These are phyloP conservation scores for Paecilomyces dactylethromorphus DNA, from an alignment of 2,329 filamentous ascomycete species.

Conservation along the genomic window DNA sequence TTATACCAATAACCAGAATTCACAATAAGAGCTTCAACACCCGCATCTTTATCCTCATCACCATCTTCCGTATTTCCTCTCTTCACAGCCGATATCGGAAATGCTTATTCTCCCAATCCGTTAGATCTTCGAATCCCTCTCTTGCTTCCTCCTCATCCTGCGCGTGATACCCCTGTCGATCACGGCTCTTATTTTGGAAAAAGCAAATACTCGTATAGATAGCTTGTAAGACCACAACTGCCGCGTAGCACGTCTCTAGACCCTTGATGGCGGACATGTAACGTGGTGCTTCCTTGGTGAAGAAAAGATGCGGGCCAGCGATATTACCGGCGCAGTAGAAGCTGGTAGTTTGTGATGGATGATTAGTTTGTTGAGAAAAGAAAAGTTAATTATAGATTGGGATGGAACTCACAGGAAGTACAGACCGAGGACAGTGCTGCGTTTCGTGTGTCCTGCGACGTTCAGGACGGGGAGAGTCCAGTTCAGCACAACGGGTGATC, in stretches of 20 bases:
- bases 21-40: too few relatives aligned
- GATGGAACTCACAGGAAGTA: constrained; percentile 27
- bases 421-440: constrained; percentile 39
- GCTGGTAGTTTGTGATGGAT: constrained; percentile 5
- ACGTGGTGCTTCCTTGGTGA: constrained; percentile 36
- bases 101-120: constrained; percentile 5
- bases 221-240: constrained; percentile 29
- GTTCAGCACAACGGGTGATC: constrained; percentile 40
- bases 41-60: too few relatives aligned
- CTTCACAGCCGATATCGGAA: constrained; percentile 2
- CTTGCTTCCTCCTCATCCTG: constrained; percentile 1
- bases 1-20: not conserved
- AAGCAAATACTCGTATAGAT: constrained; percentile 19
- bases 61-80: not conserved
- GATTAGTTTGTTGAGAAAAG: not conserved
- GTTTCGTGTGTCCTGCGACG: constrained; percentile 47
- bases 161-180: not conserved
- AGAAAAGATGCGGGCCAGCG: constrained; percentile 43
- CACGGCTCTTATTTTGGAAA: constrained; percentile 12
- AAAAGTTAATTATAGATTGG: too few relatives aligned
- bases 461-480: constrained; percentile 42
- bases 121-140: constrained; percentile 6
- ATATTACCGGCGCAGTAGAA: constrained; percentile 46
- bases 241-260: constrained; percentile 38
- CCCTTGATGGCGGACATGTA: constrained; percentile 41